These are phyloP conservation scores for Nothophoma quercina DNA, from an alignment of 2,329 filamentous ascomycete species.

Conservation along the genomic window DNA sequence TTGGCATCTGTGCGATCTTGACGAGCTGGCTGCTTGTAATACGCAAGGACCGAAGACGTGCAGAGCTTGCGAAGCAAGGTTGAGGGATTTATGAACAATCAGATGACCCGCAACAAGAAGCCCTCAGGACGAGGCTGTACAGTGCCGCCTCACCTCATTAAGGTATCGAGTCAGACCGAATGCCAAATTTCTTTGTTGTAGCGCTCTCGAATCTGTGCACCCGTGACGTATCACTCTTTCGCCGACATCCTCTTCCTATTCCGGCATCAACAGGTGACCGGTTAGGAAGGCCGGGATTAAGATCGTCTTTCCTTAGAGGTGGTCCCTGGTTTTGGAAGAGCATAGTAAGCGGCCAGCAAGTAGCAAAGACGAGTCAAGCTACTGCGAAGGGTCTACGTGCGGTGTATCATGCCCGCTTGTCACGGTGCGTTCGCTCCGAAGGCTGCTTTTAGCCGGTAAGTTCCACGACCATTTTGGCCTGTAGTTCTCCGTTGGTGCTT, in stretches of 20 bases:
- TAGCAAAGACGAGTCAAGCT: no score
- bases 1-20: constrained; percentile 26
- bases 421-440: no score
- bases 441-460: no score
- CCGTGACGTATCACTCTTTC: neutral
- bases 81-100: no score
- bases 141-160: constrained; percentile 2
- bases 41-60: constrained; percentile 18
- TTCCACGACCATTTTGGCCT: no score
- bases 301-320: constrained; percentile 3
- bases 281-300: neutral
- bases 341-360: no score
- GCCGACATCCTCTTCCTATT: neutral
- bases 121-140: neutral
- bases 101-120: neutral
- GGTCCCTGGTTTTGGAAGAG: neutral
- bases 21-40: constrained; percentile 24
- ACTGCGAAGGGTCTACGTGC: no score
- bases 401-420: no score
- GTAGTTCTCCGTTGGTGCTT: neutral
- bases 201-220: neutral
- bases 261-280: neutral
- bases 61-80: constrained; percentile 1
- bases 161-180: neutral
- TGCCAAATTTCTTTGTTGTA: neutral